Percentiles rank a stretch among this genome's conserved stretches.
Evolutionary conservation across 2,329 filamentous ascomycete genomes (phyloP).

Genomic region (Trichoderma sp.): DNA sequence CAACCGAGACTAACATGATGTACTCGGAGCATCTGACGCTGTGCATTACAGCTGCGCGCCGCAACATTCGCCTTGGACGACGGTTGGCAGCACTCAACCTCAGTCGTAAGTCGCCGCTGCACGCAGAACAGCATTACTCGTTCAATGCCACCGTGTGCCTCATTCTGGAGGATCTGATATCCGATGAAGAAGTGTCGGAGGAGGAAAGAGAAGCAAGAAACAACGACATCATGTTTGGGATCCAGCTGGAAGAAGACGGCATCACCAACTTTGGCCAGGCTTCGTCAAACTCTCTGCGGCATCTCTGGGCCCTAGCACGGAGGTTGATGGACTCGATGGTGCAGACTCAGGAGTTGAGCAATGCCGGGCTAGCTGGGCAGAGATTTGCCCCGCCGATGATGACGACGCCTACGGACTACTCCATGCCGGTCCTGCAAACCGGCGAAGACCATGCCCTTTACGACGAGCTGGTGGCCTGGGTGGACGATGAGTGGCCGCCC

Average conservation of each 20-base stretch:
- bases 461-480: constrained; percentile 41
- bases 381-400: constrained; percentile 27
- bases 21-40: constrained; percentile 36
- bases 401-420: constrained; percentile 30
- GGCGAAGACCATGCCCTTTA: constrained; percentile 37
- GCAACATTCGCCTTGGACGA: constrained; percentile 48
- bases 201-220: constrained; percentile 28
- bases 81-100: constrained; percentile 41
- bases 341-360: constrained; percentile 15
- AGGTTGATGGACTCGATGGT: constrained; percentile 34
- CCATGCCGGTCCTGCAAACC: constrained; percentile 32
- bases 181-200: constrained; percentile 30
- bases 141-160: constrained; percentile 54
- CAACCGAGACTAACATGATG: constrained; percentile 27
- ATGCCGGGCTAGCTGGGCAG: constrained; percentile 26
- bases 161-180: constrained; percentile 47
- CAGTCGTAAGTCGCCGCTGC: constrained; percentile 42
- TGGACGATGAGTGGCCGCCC: constrained; percentile 41
- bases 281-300: constrained; percentile 42
- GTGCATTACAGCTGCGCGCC: constrained; percentile 47
- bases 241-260: constrained; percentile 45
- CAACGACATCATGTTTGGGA: constrained; percentile 43
- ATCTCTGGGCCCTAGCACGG: constrained; percentile 40
- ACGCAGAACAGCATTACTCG: constrained; percentile 49
- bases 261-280: constrained; percentile 29